Evolutionary conservation across 495 filamentous ascomycete species (phyloP).

Genomic region (Annulohypoxylon maeteangense): DNA sequence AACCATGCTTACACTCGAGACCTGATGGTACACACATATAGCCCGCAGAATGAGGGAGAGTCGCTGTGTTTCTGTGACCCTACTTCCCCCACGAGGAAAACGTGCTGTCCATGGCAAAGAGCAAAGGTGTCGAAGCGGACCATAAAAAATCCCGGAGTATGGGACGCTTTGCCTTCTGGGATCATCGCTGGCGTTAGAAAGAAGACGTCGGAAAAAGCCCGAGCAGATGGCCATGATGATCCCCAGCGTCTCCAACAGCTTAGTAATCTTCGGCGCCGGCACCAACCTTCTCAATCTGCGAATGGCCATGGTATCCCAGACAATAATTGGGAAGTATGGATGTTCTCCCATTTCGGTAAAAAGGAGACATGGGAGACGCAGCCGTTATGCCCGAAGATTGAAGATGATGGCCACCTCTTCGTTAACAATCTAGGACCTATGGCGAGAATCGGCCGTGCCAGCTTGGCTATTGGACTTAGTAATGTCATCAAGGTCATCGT

Average conservation of each 20-base stretch:
- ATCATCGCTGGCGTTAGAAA: slow-evolving; percentile 60
- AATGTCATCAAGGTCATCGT: slow-evolving; percentile 74
- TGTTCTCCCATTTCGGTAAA: slow-evolving; percentile 59
- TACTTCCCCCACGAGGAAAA: slow-evolving; percentile 47
- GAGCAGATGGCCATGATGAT: slow-evolving; percentile 9
- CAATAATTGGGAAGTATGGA: slow-evolving; percentile 74
- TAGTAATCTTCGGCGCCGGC: slow-evolving; percentile 43
- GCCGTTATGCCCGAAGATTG: slow-evolving; percentile 48
- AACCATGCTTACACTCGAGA: slow-evolving; percentile 61
- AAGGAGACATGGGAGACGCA: slow-evolving; percentile 51
- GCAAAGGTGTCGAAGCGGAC: slow-evolving; percentile 49
- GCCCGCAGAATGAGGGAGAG: slow-evolving; percentile 57
- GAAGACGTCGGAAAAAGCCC: slow-evolving; percentile 24
- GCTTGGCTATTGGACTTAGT: slow-evolving; percentile 72
- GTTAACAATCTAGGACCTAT: slow-evolving; percentile 70
- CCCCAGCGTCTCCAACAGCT: slow-evolving; percentile 19
- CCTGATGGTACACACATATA: slow-evolving; percentile 66
- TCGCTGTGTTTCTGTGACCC: slow-evolving; percentile 54
- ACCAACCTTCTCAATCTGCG: slow-evolving; percentile 15
- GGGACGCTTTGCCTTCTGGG: slow-evolving; percentile 59
- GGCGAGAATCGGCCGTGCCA: slow-evolving; percentile 63
- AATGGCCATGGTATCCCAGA: slow-evolving; percentile 44
- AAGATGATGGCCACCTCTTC: slow-evolving; percentile 61
- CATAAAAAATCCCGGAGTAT: slow-evolving; percentile 60
- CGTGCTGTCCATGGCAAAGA: slow-evolving; percentile 55